A percentile compares a stretch with the other conserved stretches of the same genome.
Conservation (phyloP, 139 green algal species). For the Picochlorum sp. region DNA sequence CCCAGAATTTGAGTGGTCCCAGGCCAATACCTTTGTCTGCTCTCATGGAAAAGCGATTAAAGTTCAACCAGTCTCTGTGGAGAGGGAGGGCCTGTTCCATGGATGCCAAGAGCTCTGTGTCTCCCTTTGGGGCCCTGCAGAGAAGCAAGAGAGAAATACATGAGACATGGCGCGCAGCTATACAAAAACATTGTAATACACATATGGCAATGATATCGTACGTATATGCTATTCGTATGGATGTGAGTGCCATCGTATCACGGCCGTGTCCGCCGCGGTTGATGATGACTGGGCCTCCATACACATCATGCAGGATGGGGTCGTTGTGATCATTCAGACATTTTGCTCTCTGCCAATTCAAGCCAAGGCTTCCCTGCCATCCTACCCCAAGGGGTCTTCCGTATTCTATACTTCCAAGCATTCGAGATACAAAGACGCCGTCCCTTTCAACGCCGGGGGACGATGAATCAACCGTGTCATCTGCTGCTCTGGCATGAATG, state of each 20-base stretch:
- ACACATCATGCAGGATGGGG: conserved; percentile 60
- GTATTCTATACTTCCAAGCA: conserved; percentile 69
- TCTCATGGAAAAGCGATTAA: conserved; percentile 54
- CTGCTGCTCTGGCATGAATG: conserved; percentile 41
- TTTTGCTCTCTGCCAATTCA: conserved; percentile 36
- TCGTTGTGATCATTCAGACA: conserved; percentile 63
- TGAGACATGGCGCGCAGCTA: no score
- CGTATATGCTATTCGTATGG: conserved; percentile 53
- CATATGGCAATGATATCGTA: conserved; percentile 12
- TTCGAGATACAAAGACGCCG: conserved; percentile 43
- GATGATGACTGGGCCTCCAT: conserved; percentile 75
- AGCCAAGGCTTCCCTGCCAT: conserved; percentile 29
- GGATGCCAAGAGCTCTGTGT: conserved; percentile 45
- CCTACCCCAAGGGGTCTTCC: conserved; percentile 50
- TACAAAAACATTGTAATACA: no score
- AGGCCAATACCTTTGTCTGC: conserved; percentile 52
- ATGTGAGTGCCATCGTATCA: conserved; percentile 59
- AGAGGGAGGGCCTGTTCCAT: conserved; percentile 73
- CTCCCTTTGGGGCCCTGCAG: conserved; percentile 21
- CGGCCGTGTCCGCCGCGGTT: conserved; percentile 23
- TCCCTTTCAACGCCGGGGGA: background rate
- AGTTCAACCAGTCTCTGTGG: conserved; percentile 66
- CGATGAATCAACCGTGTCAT: conserved; percentile 25
- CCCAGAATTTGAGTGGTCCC: conserved; percentile 36
- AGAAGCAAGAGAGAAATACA: no score